Conservation (phyloP, 805 yeast species). For the Barnettozyma botsteinii region DNA sequence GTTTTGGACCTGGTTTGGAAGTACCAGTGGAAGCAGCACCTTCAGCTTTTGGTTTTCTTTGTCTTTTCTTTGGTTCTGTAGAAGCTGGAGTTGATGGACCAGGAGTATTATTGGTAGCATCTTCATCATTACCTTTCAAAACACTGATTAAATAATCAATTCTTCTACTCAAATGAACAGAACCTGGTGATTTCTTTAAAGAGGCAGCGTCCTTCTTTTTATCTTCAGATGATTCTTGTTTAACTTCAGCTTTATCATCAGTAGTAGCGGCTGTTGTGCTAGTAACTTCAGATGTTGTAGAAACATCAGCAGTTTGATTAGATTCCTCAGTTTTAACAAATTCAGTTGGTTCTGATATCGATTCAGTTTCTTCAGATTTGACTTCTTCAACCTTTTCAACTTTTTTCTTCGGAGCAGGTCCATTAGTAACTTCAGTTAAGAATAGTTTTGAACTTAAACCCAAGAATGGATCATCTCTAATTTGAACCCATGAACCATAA, state of each 20-base stretch:
- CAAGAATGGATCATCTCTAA: slow-evolving; percentile 90
- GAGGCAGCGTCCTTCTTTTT: slow-evolving; percentile 21
- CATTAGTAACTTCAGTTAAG: slow-evolving; percentile 41
- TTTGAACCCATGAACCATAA: slow-evolving; percentile 90
- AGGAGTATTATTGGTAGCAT: slow-evolving; percentile 24
- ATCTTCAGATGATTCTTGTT: slow-evolving; percentile 6
- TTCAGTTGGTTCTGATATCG: not conserved
- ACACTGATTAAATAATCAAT: slow-evolving; percentile 78
- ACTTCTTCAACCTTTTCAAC: slow-evolving; percentile 15
- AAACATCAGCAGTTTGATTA: not conserved
- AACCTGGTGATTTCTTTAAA: slow-evolving; percentile 81
- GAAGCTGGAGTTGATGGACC: slow-evolving; percentile 25
- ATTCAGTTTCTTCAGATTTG: slow-evolving; percentile 3
- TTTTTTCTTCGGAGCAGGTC: slow-evolving; percentile 29
- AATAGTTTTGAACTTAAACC: slow-evolving; percentile 82
- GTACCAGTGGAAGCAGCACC: slow-evolving; percentile 12
- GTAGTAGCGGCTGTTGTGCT: not conserved
- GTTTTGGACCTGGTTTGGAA: slow-evolving; percentile 6
- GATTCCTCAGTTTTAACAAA: slow-evolving; percentile 5
- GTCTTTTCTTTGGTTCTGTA: slow-evolving; percentile 25
- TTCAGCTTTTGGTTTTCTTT: slow-evolving; percentile 25
- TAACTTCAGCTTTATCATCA: slow-evolving; percentile 10
- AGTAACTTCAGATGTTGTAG: slow-evolving; percentile 19
- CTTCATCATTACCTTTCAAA: slow-evolving; percentile 52
- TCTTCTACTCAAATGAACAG: slow-evolving; percentile 89